Evolutionary conservation across 2,329 filamentous ascomycete species (phyloP).

Genomic region (Neofusicoccum sp.): DNA sequence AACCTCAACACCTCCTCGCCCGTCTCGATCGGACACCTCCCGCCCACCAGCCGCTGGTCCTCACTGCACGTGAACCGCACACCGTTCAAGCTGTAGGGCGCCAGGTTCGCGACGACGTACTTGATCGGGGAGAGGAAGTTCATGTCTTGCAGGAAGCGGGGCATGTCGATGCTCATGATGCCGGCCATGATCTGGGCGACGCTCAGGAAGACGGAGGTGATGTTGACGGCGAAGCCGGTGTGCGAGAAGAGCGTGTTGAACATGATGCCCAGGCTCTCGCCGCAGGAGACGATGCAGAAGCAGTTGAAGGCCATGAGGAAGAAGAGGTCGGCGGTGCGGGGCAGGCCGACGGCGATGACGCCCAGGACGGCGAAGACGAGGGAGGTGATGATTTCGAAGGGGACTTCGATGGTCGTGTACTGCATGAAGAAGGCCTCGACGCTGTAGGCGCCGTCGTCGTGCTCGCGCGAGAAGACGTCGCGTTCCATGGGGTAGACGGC

Average conservation of each 20-base stretch:
- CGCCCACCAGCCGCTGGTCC: conserved; percentile 58
- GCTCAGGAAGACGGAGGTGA: conserved; percentile 67
- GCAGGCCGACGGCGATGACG: conserved; percentile 64
- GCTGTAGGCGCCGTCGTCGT: conserved; percentile 70
- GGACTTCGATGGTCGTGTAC: conserved; percentile 69
- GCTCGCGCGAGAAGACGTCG: conserved; percentile 75
- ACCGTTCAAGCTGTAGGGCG: conserved; percentile 61
- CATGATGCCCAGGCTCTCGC: conserved; percentile 74
- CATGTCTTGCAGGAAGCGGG: conserved; percentile 62
- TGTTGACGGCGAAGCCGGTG: conserved; percentile 72
- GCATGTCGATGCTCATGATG: conserved; percentile 68
- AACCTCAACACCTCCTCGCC: conserved; percentile 66
- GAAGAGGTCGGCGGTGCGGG: conserved; percentile 62
- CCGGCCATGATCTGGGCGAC: conserved; percentile 71
- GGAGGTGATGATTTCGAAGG: conserved; percentile 66
- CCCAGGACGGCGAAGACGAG: conserved; percentile 65
- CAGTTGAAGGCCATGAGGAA: conserved; percentile 67
- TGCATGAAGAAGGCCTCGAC: conserved; percentile 69
- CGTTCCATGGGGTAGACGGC: conserved; percentile 70
- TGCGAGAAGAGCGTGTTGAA: conserved; percentile 76
- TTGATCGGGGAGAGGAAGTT: conserved; percentile 73
- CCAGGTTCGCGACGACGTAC: conserved; percentile 66
- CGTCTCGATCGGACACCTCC: conserved; percentile 62
- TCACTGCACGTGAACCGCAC: conserved; percentile 64
- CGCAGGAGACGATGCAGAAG: conserved; percentile 71